Evolutionary conservation across 495 filamentous ascomycete species (phyloP), one percentile per base, ranked within the genome.

Genomic region (Melanomma pulvis-pyrius): DNA sequence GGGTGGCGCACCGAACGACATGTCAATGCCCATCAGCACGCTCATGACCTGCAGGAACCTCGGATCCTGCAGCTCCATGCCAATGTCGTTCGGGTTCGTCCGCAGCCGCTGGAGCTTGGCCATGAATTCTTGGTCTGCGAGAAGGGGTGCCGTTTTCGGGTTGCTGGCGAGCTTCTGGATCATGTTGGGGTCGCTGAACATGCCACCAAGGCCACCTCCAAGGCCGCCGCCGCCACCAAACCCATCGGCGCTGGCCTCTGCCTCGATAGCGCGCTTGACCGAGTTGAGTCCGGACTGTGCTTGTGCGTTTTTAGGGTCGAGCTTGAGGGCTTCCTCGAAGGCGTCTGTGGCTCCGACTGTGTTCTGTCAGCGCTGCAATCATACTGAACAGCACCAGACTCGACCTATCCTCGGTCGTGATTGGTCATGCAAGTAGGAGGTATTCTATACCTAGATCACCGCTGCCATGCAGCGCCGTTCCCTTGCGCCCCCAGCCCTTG

Each of bases 1-100:
- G 1, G 81, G 81, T 25, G 83, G 80, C 50, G 78, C 84, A 44
- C 85, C 87, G 78, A 96, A 90, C 65, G 87, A 86, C 91, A 97
- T 96, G 73, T 98, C 93, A 60, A 98, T 88, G 26, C 96, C 94
- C 79, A 98, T 82, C 59, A 97, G 76, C 32, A 97, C 94, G 69
- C 92, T 92, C 79, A 98, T 87, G 21, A 98, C 94, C 78, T 96
- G 90, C 71, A 98, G 82, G 81, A 98, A 91, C 41, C 96, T 82
- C 4, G 92, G 96, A 76, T 98, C 94, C 61, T 87, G 81, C 74
- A 98, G 88, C 68, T 94, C 86, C 47, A 86, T 83, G 41, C 92
- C 90, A 47, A 92, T 85, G 53, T 84, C 87, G 69, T 87, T 87
- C 12, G 93, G 93, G 77, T 96, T 93, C 61, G 88, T 79, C 77